These are phyloP conservation scores for Papiliotrema fonsecae DNA, from an alignment of 1,284 basidiomycete species.

Conservation along the genomic window DNA sequence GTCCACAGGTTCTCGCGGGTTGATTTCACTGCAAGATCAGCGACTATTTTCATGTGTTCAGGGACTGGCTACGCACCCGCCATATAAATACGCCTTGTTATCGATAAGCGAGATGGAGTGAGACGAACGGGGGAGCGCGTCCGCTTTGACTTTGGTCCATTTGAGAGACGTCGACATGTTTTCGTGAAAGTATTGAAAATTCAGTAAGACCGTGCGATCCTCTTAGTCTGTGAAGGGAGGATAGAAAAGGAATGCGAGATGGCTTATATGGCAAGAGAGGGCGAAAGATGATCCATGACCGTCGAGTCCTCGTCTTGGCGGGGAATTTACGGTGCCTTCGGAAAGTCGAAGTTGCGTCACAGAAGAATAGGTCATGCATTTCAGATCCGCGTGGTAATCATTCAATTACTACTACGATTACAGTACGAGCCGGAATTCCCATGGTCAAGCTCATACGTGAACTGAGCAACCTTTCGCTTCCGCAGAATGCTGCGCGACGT, in stretches of 20 bases:
- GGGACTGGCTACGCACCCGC: constrained; percentile 15
- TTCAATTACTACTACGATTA: too few species aligned
- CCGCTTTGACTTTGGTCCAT: constrained; percentile 5
- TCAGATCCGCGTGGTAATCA: too few species aligned
- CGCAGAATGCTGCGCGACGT: too few species aligned
- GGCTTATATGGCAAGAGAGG: too few species aligned
- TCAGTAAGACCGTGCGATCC: not conserved
- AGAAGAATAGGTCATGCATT: too few species aligned
- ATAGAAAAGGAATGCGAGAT: not conserved
- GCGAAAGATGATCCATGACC: not conserved
- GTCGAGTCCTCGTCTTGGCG: not conserved
- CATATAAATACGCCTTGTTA: constrained; percentile 19
- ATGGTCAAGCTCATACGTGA: too few species aligned
- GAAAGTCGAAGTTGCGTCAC: too few species aligned
- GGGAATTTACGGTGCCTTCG: constrained; percentile 3
- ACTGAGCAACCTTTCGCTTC: too few species aligned
- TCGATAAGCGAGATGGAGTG: constrained; percentile 23
- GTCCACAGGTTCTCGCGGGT: constrained; percentile 28
- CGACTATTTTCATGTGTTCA: not conserved
- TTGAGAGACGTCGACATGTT: constrained; percentile 2
- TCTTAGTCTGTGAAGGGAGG: not conserved
- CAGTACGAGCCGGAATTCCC: too few species aligned
- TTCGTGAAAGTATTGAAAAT: too few species aligned
- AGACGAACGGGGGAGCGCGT: constrained; percentile 22
- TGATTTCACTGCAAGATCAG: constrained; percentile 14